Evolutionary conservation across 202 grass and related monocot genomes (phyloP).

Genomic region (Setaria italica): DNA sequence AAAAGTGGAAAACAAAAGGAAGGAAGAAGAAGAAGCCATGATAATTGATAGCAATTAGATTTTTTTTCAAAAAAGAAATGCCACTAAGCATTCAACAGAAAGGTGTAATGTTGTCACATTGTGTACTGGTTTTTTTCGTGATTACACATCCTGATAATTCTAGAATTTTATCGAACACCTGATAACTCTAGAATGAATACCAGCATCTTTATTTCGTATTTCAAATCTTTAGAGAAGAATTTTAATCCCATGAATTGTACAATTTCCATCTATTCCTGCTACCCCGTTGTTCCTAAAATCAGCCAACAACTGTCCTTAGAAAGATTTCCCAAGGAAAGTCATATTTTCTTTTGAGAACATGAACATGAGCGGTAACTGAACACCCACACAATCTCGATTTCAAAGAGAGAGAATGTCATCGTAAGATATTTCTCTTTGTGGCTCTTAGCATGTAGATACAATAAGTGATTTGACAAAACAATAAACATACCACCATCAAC

Average conservation of each 20-base stretch:
- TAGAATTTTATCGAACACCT: no score
- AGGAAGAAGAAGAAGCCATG: constrained; percentile 21
- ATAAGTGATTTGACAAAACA: constrained; percentile 2
- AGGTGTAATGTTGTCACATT: background rate
- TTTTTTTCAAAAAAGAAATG: constrained; percentile 1
- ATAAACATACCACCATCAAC: constrained; percentile 16
- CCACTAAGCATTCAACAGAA: constrained; percentile 4
- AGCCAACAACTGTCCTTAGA: background rate
- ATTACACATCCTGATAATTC: background rate
- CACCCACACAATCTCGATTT: no score
- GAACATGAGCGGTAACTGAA: no score
- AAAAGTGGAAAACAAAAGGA: constrained; percentile 34
- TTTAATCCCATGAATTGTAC: no score
- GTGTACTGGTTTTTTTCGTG: background rate
- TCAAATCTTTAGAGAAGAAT: no score
- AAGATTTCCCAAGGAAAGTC: background rate
- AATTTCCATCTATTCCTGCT: background rate
- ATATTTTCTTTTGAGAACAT: no score
- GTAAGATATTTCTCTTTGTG: constrained; percentile 2
- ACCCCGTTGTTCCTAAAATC: background rate
- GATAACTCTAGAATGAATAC: no score
- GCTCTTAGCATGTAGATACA: constrained; percentile 11
- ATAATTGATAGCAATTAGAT: constrained; percentile 1
- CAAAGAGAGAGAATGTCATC: no score
- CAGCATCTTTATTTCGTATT: no score